Percentiles rank a stretch among this genome's conserved stretches.
Conservation (phyloP, 1,139 yeast genomes). For the Meyerozyma athensensis region DNA sequence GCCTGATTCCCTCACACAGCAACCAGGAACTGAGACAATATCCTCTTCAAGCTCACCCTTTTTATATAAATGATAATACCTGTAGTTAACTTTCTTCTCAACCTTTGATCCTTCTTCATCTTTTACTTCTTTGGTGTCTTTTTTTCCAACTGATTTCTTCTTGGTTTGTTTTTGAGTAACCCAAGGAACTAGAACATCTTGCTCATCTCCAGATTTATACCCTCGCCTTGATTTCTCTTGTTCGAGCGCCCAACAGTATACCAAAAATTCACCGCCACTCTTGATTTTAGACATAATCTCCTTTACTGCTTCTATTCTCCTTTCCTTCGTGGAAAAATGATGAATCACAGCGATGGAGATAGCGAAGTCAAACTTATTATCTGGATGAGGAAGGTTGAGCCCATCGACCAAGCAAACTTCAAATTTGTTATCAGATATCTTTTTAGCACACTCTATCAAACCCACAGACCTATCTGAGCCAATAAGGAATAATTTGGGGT, state of each 20-base stretch:
- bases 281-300: slow-evolving; percentile 61
- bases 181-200: slow-evolving; percentile 96
- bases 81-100: slow-evolving; percentile 53
- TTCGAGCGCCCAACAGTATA: slow-evolving; percentile 96
- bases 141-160: slow-evolving; percentile 10
- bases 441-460: slow-evolving; percentile 64
- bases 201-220: slow-evolving; percentile 84
- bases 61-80: slow-evolving; percentile 83
- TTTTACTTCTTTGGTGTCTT: slow-evolving; percentile 6
- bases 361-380: slow-evolving; percentile 72
- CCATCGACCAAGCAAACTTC: slow-evolving; percentile 71
- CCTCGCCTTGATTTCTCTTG: slow-evolving; percentile 85
- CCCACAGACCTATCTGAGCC: slow-evolving; percentile 88
- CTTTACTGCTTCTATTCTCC: slow-evolving; percentile 70
- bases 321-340: slow-evolving; percentile 80
- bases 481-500: slow-evolving; percentile 58
- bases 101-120: slow-evolving; percentile 15
- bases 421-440: slow-evolving; percentile 31
- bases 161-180: slow-evolving; percentile 51
- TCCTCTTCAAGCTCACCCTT: slow-evolving; percentile 78
- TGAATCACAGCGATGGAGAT: slow-evolving; percentile 95
- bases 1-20: slow-evolving; percentile 59
- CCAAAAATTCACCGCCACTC: slow-evolving; percentile 61
- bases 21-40: slow-evolving; percentile 64
- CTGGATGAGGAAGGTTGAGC: slow-evolving; percentile 60